A percentile compares a stretch with the other conserved stretches of the same genome.
Evolutionary conservation across 352 stramenopile genomes (phyloP).

Genomic region (Phytophthora cactorum): DNA sequence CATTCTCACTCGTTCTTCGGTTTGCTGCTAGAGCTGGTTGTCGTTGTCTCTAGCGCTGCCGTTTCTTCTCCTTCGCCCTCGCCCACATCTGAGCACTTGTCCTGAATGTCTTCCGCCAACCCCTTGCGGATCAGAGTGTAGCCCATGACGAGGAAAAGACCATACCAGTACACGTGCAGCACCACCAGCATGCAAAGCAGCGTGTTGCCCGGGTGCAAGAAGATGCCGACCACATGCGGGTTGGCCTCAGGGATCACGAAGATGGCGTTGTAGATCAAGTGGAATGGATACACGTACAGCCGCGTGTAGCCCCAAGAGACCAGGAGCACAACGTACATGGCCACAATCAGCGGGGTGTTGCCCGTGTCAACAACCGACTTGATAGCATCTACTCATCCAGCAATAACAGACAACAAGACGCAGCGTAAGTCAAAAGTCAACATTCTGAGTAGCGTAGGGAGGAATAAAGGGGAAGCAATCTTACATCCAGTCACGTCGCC

Average conservation of each 20-base stretch:
- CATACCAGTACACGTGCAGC: constrained; percentile 53
- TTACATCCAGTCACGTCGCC: constrained; percentile 61
- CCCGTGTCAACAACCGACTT: constrained; percentile 48
- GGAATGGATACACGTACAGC: constrained; percentile 50
- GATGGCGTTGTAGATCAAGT: constrained; percentile 48
- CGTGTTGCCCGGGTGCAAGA: constrained; percentile 41
- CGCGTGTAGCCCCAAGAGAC: constrained; percentile 52
- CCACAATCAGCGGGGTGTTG: constrained; percentile 38
- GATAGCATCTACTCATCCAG: constrained; percentile 34
- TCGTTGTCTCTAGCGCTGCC: constrained; percentile 17
- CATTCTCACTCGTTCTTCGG: constrained; percentile 39
- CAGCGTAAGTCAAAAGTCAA: constrained; percentile 10
- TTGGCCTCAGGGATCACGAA: constrained; percentile 36
- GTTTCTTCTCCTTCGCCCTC: constrained; percentile 13
- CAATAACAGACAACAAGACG: constrained; percentile 1
- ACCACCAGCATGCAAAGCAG: constrained; percentile 51
- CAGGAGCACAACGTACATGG: constrained; percentile 46
- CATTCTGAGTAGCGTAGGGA: not conserved
- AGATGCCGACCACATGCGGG: constrained; percentile 42
- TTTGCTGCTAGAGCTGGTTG: constrained; percentile 22
- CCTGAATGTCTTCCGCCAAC: constrained; percentile 44
- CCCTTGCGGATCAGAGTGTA: constrained; percentile 43
- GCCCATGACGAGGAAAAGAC: constrained; percentile 53
- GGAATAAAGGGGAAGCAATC: constrained; percentile 7
- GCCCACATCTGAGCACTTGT: constrained; percentile 38